phyloP scores from a whole-genome alignment of 1,284 basidiomycete species.

The Papiliotrema nemorosa region DNA sequence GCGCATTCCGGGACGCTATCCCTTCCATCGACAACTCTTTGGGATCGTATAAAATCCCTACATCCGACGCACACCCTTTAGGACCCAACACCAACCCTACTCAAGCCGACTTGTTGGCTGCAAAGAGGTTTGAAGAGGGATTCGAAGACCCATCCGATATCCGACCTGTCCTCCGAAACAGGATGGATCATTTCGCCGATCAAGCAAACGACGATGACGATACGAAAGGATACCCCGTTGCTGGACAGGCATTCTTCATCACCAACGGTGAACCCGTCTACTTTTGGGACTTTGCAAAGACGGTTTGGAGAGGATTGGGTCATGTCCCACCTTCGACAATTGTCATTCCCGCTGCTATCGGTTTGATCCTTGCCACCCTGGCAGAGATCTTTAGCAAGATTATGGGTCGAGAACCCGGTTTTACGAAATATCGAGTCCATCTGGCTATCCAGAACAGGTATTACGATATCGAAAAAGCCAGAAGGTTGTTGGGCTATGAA shows the following conservation, averaged over 20 bases:
- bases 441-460: constrained; percentile 67
- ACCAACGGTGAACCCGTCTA: constrained; percentile 94
- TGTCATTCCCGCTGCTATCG: constrained; percentile 64
- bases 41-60: constrained; percentile 64
- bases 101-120: constrained; percentile 57
- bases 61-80: constrained; percentile 69
- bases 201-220: constrained; percentile 40
- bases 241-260: constrained; percentile 94
- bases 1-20: constrained; percentile 59
- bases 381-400: constrained; percentile 75
- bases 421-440: constrained; percentile 82
- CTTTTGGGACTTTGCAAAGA: constrained; percentile 92
- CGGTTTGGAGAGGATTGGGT: constrained; percentile 74
- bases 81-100: constrained; percentile 67
- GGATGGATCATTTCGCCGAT: constrained; percentile 56
- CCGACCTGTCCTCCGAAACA: constrained; percentile 61
- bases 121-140: constrained; percentile 53
- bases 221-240: constrained; percentile 57
- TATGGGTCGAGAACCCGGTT: constrained; percentile 74
- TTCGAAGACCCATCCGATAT: constrained; percentile 48
- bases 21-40: constrained; percentile 63
- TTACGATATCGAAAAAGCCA: constrained; percentile 94
- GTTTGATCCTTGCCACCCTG: constrained; percentile 64
- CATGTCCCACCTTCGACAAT: constrained; percentile 59
- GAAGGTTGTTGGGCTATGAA: constrained; percentile 87